phyloP scores from a whole-genome alignment of 805 yeast species.

The Candida nitratophila region DNA sequence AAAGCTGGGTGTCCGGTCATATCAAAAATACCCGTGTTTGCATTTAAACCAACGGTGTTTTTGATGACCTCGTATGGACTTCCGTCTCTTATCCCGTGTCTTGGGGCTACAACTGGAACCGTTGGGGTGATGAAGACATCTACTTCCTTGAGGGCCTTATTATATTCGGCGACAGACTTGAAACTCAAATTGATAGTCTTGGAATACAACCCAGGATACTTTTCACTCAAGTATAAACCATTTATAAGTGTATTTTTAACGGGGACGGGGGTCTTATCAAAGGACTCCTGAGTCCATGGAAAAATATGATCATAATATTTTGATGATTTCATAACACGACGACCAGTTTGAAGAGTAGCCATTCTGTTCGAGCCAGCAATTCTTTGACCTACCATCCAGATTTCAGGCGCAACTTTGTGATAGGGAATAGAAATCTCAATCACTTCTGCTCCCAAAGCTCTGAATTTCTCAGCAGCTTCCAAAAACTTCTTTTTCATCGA shows the following conservation, averaged over 20 bases:
- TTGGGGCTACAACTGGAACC: constrained; percentile 22
- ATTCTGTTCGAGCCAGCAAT: constrained; percentile 15
- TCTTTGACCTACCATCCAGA: constrained; percentile 29
- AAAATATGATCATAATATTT: constrained; percentile 12
- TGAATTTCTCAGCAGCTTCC: constrained; percentile 23
- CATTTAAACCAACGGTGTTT: constrained; percentile 27
- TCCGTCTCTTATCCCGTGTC: constrained; percentile 19
- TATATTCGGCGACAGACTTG: constrained; percentile 26
- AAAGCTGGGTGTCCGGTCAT: constrained; percentile 32
- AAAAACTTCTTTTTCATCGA: constrained; percentile 20
- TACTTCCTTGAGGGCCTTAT: constrained; percentile 21
- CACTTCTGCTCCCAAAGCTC: constrained; percentile 26
- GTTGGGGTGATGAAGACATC: constrained; percentile 30
- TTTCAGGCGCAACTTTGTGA: constrained; percentile 29
- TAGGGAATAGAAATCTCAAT: constrained; percentile 28
- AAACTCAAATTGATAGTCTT: constrained; percentile 27
- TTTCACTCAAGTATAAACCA: constrained; percentile 24
- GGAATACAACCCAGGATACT: constrained; percentile 27
- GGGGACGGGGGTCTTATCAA: constrained; percentile 13
- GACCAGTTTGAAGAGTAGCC: constrained; percentile 14
- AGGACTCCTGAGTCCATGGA: constrained; percentile 13
- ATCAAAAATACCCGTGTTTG: constrained; percentile 30
- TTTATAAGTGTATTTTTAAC: constrained; percentile 21
- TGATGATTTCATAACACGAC: constrained; percentile 14
- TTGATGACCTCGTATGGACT: constrained; percentile 19